These are phyloP conservation scores for Avena atlantica DNA, from an alignment of 176 grass and related monocot species.

Conservation along the genomic window DNA sequence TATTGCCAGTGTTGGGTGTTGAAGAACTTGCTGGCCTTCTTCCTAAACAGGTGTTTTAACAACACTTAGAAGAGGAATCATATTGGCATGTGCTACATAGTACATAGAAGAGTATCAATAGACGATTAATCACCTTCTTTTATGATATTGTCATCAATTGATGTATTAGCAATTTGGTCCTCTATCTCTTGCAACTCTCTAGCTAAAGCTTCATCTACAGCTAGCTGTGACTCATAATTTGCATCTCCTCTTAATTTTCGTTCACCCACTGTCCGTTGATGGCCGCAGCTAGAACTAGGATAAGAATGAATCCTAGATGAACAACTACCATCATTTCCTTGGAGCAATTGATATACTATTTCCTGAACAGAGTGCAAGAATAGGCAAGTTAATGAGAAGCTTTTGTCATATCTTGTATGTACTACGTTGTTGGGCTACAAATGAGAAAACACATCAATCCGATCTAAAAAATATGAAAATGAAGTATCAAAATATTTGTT, in stretches of 20 bases:
- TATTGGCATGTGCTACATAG: not conserved
- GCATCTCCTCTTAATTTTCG: conserved; percentile 35
- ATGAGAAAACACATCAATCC: not conserved
- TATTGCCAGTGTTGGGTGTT: conserved; percentile 23
- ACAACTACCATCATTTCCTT: conserved; percentile 54
- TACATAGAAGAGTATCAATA: conserved; percentile 13
- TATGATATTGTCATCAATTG: conserved; percentile 37
- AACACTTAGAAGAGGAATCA: conserved; percentile 36
- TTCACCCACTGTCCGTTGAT: conserved; percentile 22
- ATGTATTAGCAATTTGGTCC: conserved; percentile 54
- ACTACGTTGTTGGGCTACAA: not conserved
- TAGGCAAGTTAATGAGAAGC: conserved; percentile 20
- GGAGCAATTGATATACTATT: conserved; percentile 69
- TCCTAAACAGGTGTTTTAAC: conserved; percentile 52
- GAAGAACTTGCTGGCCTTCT: conserved; percentile 40
- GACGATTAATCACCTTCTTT: conserved; percentile 38
- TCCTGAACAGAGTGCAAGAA: conserved; percentile 55
- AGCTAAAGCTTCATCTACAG: conserved; percentile 81
- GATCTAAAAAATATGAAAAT: not conserved
- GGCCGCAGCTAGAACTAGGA: conserved; percentile 50
- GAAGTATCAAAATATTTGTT: not conserved
- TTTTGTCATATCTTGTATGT: not conserved
- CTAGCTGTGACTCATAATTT: conserved; percentile 57
- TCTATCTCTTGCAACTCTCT: conserved; percentile 77
- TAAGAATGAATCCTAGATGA: conserved; percentile 40